These are phyloP conservation scores for Urochloa ruziziensis DNA, from an alignment of 176 grass and related monocot species.

Conservation along the genomic window DNA sequence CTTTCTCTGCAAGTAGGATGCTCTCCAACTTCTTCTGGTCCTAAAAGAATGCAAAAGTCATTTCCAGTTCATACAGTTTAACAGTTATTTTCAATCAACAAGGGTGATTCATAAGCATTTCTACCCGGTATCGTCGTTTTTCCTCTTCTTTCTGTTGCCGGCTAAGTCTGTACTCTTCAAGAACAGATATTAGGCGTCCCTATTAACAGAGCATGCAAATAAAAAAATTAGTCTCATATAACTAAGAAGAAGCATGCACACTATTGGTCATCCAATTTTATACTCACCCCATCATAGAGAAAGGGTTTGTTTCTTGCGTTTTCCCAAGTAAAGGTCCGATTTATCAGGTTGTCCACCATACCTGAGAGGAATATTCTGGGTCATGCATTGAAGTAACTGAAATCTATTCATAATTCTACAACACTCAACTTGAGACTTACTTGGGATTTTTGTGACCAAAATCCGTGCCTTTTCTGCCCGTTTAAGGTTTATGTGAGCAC, in stretches of 20 bases:
- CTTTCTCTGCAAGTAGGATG: slow-evolving; percentile 73
- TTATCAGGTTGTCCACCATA: slow-evolving; percentile 88
- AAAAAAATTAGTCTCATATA: neutral
- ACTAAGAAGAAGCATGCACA: neutral
- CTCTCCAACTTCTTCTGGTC: slow-evolving; percentile 93
- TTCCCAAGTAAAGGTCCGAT: slow-evolving; percentile 87
- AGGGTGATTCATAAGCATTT: slow-evolving; percentile 15
- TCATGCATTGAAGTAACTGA: slow-evolving; percentile 16
- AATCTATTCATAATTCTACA: neutral
- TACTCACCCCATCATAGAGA: slow-evolving; percentile 89
- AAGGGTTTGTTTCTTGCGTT: slow-evolving; percentile 77
- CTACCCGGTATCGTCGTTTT: slow-evolving; percentile 67
- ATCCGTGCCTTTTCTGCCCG: slow-evolving; percentile 86
- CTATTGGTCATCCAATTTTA: slow-evolving; percentile 5
- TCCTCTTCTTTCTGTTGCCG: slow-evolving; percentile 80
- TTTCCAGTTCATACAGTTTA: too few relatives aligned
- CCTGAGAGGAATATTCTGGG: slow-evolving; percentile 42
- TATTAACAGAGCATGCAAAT: slow-evolving; percentile 25
- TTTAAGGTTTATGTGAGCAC: slow-evolving; percentile 89
- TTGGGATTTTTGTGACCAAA: slow-evolving; percentile 81
- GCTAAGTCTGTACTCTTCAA: slow-evolving; percentile 87
- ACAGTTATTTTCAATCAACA: slow-evolving; percentile 1
- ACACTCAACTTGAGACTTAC: slow-evolving; percentile 33
- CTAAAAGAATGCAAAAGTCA: slow-evolving; percentile 34
- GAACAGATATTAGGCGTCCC: slow-evolving; percentile 82